phyloP scores from a whole-genome alignment of 106 monocot species.

The Hemerocallis citrina region DNA sequence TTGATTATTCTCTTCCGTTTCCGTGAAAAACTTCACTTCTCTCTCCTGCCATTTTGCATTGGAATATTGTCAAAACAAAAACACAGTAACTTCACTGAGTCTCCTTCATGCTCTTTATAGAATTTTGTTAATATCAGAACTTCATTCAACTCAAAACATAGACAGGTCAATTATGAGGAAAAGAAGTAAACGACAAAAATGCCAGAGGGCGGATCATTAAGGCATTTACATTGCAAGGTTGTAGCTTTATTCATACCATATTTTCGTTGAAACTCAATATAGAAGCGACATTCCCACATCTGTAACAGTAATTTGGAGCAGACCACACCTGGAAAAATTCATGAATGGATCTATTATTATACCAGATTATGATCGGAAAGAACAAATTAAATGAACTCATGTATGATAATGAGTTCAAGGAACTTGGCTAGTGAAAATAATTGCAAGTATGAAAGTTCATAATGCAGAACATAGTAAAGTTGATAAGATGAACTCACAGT shows the following conservation, averaged over 20 bases:
- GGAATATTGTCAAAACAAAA: not conserved
- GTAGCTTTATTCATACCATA: constrained; percentile 31
- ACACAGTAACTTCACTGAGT: not conserved
- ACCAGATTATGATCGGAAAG: not conserved
- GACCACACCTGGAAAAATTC: constrained; percentile 69
- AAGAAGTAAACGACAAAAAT: too few relatives aligned
- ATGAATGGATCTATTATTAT: too few relatives aligned
- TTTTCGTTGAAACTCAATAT: constrained; percentile 82
- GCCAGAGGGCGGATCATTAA: too few relatives aligned
- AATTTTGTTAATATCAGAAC: not conserved
- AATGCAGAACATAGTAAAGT: not conserved
- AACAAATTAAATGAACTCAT: not conserved
- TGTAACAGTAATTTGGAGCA: constrained; percentile 84
- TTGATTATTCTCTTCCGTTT: constrained; percentile 96
- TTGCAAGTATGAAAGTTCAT: not conserved
- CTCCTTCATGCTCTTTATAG: too few relatives aligned
- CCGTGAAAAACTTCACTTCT: constrained; percentile 93
- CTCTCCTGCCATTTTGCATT: constrained; percentile 51
- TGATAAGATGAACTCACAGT: constrained; percentile 40
- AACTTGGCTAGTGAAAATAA: not conserved
- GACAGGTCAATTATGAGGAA: not conserved
- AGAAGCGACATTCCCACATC: constrained; percentile 83
- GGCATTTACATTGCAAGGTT: too few relatives aligned
- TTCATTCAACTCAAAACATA: not conserved
- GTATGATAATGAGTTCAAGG: not conserved